Evolutionary conservation across 2,329 filamentous ascomycete genomes (phyloP).

Genomic region (Zarea fungicola): DNA sequence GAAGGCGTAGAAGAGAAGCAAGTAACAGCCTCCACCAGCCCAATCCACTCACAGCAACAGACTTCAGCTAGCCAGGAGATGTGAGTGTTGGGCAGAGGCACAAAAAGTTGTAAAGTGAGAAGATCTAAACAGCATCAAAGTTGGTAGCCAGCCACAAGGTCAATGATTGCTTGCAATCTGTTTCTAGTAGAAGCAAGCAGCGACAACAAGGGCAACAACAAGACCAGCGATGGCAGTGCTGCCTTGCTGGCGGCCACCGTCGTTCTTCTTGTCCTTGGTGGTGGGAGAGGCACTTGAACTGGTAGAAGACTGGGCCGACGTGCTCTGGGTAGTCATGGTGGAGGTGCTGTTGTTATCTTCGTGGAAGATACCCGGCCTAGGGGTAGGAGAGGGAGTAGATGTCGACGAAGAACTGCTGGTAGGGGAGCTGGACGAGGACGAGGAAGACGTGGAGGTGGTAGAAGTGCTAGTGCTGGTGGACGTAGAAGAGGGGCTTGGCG

Average conservation of each 20-base stretch:
- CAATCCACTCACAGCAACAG: background rate
- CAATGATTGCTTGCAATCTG: constrained; percentile 11
- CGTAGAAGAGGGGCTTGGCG: constrained; percentile 15
- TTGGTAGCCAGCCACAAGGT: background rate
- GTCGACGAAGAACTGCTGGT: constrained; percentile 17
- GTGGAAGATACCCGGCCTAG: constrained; percentile 47
- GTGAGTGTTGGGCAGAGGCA: background rate
- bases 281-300: constrained; percentile 25
- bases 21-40: constrained; percentile 2
- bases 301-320: constrained; percentile 20
- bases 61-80: constrained; percentile 3
- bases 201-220: constrained; percentile 50
- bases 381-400: constrained; percentile 21
- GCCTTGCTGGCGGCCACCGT: constrained; percentile 42
- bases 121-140: constrained; percentile 14
- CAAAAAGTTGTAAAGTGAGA: constrained; percentile 17
- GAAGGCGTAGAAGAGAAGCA: background rate
- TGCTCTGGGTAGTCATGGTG: constrained; percentile 16
- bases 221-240: constrained; percentile 49
- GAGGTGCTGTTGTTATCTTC: constrained; percentile 43
- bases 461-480: background rate
- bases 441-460: constrained; percentile 11
- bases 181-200: constrained; percentile 42
- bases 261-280: constrained; percentile 36
- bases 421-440: constrained; percentile 16